Percentiles rank a stretch among this genome's conserved stretches.
These are phyloP conservation scores for Aphanomyces euteiches DNA, from an alignment of 352 stramenopile species.

Conservation along the genomic window DNA sequence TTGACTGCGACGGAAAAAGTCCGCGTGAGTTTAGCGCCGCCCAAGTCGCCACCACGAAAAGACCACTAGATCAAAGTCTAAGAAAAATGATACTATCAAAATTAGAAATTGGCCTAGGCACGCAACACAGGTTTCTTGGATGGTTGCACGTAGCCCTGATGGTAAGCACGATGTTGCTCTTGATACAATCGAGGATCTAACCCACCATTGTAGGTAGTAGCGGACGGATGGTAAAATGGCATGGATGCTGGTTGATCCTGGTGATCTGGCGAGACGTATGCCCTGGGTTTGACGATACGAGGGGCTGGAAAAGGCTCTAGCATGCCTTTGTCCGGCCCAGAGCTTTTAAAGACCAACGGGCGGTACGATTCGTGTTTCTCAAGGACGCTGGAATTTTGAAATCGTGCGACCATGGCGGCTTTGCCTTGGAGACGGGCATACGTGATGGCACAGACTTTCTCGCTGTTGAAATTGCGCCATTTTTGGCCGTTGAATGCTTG, in stretches of 20 bases:
- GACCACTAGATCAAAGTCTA: conserved; percentile 1
- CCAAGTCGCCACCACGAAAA: neutral
- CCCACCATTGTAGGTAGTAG: too few relatives aligned
- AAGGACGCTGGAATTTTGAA: conserved; percentile 97
- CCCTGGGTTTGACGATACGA: too few relatives aligned
- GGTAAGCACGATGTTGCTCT: too few relatives aligned
- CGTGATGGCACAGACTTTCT: conserved; percentile 98
- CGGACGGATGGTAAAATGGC: too few relatives aligned
- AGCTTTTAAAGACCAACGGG: conserved; percentile 88
- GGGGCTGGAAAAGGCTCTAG: conserved; percentile 56
- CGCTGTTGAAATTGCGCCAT: conserved; percentile 99
- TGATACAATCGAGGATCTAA: too few relatives aligned
- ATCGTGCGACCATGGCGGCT: conserved; percentile 96
- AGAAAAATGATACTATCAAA: too few relatives aligned
- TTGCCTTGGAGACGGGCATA: conserved; percentile 98
- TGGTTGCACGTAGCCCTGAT: too few relatives aligned
- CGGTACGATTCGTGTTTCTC: conserved; percentile 92
- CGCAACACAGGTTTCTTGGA: too few relatives aligned
- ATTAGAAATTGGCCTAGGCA: too few relatives aligned
- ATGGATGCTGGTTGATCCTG: too few relatives aligned
- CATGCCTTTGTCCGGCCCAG: conserved; percentile 57
- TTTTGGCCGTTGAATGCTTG: conserved; percentile 80
- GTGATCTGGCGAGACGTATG: too few relatives aligned
- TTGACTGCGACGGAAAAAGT: conserved; percentile 20
- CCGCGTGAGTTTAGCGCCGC: conserved; percentile 14